Conservation (phyloP, 1,139 yeast genomes). For the Yamadazyma oceani region DNA sequence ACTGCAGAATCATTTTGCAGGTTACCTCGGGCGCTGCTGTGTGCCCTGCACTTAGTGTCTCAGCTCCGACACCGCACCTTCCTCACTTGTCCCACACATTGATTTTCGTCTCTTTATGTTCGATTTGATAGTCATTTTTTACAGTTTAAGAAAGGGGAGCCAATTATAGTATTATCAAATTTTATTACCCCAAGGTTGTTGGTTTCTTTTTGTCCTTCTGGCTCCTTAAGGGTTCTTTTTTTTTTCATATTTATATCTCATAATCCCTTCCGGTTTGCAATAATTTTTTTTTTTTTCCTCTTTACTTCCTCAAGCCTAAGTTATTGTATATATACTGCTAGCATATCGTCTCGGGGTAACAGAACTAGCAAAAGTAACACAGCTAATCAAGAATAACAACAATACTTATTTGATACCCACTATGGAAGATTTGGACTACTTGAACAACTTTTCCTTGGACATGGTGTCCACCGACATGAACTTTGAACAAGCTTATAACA, state of each 20-base stretch:
- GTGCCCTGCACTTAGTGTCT: too few relatives aligned
- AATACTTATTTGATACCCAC: too few relatives aligned
- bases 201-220: background rate
- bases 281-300: background rate
- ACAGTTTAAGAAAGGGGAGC: constrained; percentile 1
- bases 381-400: too few relatives aligned
- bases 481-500: constrained; percentile 47
- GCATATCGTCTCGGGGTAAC: too few relatives aligned
- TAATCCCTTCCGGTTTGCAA: background rate
- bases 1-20: too few relatives aligned
- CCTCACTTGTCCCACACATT: too few relatives aligned
- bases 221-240: background rate
- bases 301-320: background rate
- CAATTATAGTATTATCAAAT: background rate
- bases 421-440: constrained; percentile 13
- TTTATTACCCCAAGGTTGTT: background rate
- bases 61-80: too few relatives aligned
- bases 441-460: constrained; percentile 25
- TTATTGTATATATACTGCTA: too few relatives aligned
- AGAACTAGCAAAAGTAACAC: background rate
- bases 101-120: too few relatives aligned
- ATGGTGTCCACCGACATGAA: constrained; percentile 45
- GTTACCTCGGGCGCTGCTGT: too few relatives aligned
- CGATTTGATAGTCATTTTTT: too few relatives aligned
- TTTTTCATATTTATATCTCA: constrained; percentile 1